Conservation (phyloP, 75 land plant species). For the Isoetes taiwanensis region DNA sequence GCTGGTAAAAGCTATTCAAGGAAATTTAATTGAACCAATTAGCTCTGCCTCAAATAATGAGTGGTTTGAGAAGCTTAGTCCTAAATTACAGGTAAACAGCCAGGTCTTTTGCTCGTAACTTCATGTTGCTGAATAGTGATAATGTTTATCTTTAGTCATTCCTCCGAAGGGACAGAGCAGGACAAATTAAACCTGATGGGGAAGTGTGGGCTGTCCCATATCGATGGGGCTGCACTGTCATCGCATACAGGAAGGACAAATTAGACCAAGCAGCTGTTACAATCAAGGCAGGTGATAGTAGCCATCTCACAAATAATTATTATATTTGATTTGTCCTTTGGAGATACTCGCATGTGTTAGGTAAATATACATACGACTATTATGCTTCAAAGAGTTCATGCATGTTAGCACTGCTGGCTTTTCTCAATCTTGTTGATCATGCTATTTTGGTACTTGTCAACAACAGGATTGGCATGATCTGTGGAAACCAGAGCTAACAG, state of each 20-base stretch:
- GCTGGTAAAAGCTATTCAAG: slow-evolving; percentile 49
- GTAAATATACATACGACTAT: not conserved
- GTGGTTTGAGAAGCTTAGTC: slow-evolving; percentile 49
- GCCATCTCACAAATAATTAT: not conserved
- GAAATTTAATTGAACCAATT: slow-evolving; percentile 59
- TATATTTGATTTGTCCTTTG: not conserved
- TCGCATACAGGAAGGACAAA: slow-evolving; percentile 74
- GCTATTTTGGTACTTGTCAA: not conserved
- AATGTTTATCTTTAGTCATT: slow-evolving; percentile 29
- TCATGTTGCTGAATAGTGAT: not conserved
- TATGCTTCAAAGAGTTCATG: not conserved
- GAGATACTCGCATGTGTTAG: not conserved
- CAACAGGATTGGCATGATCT: slow-evolving; percentile 85
- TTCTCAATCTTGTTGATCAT: not conserved
- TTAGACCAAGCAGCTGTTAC: slow-evolving; percentile 46
- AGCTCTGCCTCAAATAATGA: slow-evolving; percentile 45
- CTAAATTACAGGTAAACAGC: slow-evolving; percentile 67
- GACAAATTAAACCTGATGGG: slow-evolving; percentile 48
- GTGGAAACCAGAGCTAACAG: slow-evolving; percentile 79
- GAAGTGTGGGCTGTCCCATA: slow-evolving; percentile 82
- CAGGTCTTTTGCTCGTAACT: not conserved
- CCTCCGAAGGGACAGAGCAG: slow-evolving; percentile 50
- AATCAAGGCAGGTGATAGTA: slow-evolving; percentile 45
- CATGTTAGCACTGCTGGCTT: not conserved
- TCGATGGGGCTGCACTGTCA: slow-evolving; percentile 87